Conservation (phyloP, 1,284 basidiomycete species). For the Somion occarium region DNA sequence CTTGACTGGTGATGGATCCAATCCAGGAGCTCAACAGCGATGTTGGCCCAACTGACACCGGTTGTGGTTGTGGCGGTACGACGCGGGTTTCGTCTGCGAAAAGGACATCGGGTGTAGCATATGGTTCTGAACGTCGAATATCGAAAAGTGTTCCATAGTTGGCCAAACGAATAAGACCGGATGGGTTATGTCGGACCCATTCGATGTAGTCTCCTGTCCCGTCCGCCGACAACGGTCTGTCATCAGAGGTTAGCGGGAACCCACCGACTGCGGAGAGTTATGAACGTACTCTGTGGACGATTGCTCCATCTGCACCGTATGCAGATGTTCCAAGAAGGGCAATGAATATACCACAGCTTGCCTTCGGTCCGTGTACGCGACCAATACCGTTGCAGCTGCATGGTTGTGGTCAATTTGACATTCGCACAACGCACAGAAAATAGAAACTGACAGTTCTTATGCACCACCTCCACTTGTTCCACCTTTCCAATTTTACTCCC, state of each 20-base stretch:
- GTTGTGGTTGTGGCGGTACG: constrained; percentile 53
- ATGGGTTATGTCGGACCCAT: constrained; percentile 33
- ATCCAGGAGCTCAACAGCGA: constrained; percentile 50
- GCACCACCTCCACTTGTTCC: constrained; percentile 45
- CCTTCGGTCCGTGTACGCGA: constrained; percentile 55
- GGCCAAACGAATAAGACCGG: constrained; percentile 32
- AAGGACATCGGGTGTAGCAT: constrained; percentile 46
- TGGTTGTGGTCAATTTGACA: neutral
- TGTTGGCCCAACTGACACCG: constrained; percentile 51
- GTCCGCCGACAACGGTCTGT: constrained; percentile 31
- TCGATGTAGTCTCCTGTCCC: constrained; percentile 52
- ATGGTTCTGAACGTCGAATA: constrained; percentile 39
- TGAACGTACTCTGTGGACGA: constrained; percentile 30
- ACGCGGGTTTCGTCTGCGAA: constrained; percentile 31
- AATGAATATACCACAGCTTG: constrained; percentile 64
- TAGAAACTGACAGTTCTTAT: constrained; percentile 42
- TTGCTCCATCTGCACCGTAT: constrained; percentile 42
- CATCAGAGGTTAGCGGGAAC: neutral
- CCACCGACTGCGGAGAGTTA: constrained; percentile 29
- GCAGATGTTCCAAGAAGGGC: constrained; percentile 57
- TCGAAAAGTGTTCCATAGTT: constrained; percentile 57
- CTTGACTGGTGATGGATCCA: constrained; percentile 26
- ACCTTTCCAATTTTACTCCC: constrained; percentile 44
- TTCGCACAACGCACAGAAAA: neutral
- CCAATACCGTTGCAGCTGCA: constrained; percentile 56